Evolutionary conservation across 805 yeast species (phyloP), one percentile per base, ranked within the genome.

Genomic region (Saccharomycopsis microspora): DNA sequence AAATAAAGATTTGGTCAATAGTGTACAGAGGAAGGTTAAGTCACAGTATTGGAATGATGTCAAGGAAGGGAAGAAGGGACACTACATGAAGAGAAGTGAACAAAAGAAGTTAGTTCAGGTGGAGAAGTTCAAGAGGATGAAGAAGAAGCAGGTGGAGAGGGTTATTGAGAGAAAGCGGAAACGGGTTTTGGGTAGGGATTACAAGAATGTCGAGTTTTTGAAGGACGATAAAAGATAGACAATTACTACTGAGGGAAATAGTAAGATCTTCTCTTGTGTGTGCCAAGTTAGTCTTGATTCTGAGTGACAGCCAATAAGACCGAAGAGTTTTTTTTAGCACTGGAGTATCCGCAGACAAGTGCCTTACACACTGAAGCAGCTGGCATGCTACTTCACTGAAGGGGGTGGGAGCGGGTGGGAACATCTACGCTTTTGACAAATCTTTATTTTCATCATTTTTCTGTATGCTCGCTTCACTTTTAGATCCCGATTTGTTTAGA

Each of bases 111-210:
- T 85, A 62, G 66, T 84, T 35, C 88, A 82, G 57, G 80, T 81
- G 65, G 85, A 84, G 62, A 82, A 81, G 63, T 85, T 81, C 62
- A 89, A 84, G 43, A 66, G 69, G 50, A 80, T 85, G 89, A 80
- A 74, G 64, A 64, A 78, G 8, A 68, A 68, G 44, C 89, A 84
- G 65, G 72, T 88, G 58, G 88, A 82, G 53, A 85, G 82, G 72
- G 85, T 79, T 38, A 76, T 85, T 77, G 93, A 84, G 66, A 78
- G 90, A 67, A 88, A 81, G 78, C 78, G 90, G 63, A 85, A 81
- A 84, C 82, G 77, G 73, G 77, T 80, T 68, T 69, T 80, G 65
- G 89, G 95, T 62, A 78, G 80, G 65, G 94, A 85, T 64, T 81
- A 87, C 71, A 72, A 62, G 53, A 70, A 68, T 56, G 62, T 71